These are phyloP conservation scores for Trametes gibbosa DNA, from an alignment of 768 basidiomycete species.

Conservation along the genomic window DNA sequence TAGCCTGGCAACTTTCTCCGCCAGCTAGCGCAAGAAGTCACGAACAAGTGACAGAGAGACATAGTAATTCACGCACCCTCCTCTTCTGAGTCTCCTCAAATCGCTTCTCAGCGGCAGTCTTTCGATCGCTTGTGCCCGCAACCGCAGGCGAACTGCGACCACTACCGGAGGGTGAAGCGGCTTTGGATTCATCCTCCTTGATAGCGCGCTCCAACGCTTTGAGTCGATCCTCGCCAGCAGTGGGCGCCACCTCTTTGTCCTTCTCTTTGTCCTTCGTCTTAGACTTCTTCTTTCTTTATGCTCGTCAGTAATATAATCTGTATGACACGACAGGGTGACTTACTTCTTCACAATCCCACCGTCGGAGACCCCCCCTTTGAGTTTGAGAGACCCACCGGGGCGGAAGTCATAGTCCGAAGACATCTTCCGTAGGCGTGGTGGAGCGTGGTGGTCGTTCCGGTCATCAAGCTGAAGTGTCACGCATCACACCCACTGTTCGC, in stretches of 20 bases:
- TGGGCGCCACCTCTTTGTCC: slow-evolving; percentile 27
- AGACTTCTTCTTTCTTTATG: slow-evolving; percentile 79
- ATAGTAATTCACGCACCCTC: slow-evolving; percentile 45
- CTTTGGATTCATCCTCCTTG: slow-evolving; percentile 36
- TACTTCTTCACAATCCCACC: slow-evolving; percentile 85
- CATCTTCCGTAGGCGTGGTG: slow-evolving; percentile 43
- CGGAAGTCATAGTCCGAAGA: slow-evolving; percentile 77
- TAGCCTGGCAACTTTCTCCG: slow-evolving; percentile 68
- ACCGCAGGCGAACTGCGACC: slow-evolving; percentile 59
- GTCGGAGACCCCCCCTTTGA: slow-evolving; percentile 79
- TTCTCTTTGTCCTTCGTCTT: slow-evolving; percentile 49
- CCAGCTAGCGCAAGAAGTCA: slow-evolving; percentile 46
- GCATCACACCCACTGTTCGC: slow-evolving; percentile 17
- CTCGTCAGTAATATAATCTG: slow-evolving; percentile 12
- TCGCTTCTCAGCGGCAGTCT: slow-evolving; percentile 84
- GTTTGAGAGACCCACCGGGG: slow-evolving; percentile 85
- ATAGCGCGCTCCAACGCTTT: slow-evolving; percentile 46
- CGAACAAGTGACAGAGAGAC: neutral
- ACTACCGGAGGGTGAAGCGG: slow-evolving; percentile 52
- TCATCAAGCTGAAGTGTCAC: slow-evolving; percentile 25
- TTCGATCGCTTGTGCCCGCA: slow-evolving; percentile 47
- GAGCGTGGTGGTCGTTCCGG: slow-evolving; percentile 22
- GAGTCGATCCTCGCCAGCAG: slow-evolving; percentile 46
- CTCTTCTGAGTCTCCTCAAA: slow-evolving; percentile 86
- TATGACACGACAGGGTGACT: slow-evolving; percentile 24